Conservation (phyloP, 768 basidiomycete species). For the Phlebiopsis flavidoalba region DNA sequence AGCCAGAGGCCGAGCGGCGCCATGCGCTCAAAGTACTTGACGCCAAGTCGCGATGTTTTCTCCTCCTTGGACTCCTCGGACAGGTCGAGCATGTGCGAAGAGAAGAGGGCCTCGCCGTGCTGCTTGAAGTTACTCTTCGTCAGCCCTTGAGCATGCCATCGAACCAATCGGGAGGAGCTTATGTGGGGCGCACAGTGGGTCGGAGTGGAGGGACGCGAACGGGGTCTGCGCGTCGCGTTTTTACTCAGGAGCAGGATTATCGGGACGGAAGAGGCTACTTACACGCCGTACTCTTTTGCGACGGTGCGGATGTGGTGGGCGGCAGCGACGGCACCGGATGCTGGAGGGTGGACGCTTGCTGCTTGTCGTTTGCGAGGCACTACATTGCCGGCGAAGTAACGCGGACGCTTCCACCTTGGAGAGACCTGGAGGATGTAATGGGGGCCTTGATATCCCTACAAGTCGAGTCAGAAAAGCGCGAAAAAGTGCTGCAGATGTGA, state of each 20-base stretch:
- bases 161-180: conserved; percentile 99
- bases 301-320: conserved; percentile 89
- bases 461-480: conserved; percentile 1
- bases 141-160: conserved; percentile 98
- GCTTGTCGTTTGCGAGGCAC: conserved; percentile 93
- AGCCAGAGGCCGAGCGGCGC: conserved; percentile 90
- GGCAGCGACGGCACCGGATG: conserved; percentile 87
- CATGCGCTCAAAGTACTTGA: conserved; percentile 94
- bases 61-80: conserved; percentile 90
- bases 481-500: not conserved
- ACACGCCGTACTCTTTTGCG: conserved; percentile 91
- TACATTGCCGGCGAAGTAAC: conserved; percentile 97
- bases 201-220: conserved; percentile 96
- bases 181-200: conserved; percentile 97
- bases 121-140: conserved; percentile 90
- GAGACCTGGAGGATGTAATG: conserved; percentile 97
- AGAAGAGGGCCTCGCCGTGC: conserved; percentile 85
- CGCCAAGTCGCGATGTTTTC: conserved; percentile 85
- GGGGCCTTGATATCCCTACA: conserved; percentile 90
- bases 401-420: conserved; percentile 92
- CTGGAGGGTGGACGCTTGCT: conserved; percentile 68
- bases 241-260: conserved; percentile 3
- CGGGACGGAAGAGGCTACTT: conserved; percentile 29
- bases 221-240: conserved; percentile 57
- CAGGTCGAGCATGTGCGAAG: conserved; percentile 98